These are phyloP conservation scores for Fusarium papillatum DNA, from an alignment of 2,329 filamentous ascomycete species.

Conservation along the genomic window DNA sequence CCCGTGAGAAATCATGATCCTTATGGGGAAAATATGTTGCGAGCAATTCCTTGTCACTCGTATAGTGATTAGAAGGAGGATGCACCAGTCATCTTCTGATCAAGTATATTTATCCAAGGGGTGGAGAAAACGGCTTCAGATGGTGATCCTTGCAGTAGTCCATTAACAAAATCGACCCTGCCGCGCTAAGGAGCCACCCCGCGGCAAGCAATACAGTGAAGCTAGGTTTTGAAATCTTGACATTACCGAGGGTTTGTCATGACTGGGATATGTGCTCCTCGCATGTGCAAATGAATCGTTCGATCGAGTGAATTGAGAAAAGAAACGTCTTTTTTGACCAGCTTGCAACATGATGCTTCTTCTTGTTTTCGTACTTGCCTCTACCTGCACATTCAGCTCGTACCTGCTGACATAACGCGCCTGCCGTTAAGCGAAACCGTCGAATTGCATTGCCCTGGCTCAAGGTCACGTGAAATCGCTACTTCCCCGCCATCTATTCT, in stretches of 20 bases:
- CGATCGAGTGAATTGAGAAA: not conserved
- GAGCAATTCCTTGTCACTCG: not conserved
- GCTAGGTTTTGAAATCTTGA: not conserved
- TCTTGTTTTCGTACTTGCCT: not conserved
- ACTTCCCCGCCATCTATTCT: no score
- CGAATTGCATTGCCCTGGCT: not conserved
- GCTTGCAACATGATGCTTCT: not conserved
- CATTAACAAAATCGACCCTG: not conserved
- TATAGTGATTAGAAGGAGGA: not conserved
- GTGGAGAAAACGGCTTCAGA: not conserved
- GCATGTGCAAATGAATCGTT: not conserved
- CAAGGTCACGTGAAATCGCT: conserved; percentile 35
- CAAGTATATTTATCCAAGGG: not conserved
- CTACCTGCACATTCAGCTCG: no score
- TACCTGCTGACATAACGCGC: conserved; percentile 9
- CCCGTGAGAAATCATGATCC: not conserved
- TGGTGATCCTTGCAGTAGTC: not conserved
- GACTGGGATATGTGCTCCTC: not conserved
- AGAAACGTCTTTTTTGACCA: not conserved
- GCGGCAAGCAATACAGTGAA: conserved; percentile 3
- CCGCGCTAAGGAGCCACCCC: not conserved
- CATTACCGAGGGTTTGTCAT: not conserved
- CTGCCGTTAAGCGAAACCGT: not conserved
- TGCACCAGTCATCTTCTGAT: not conserved
- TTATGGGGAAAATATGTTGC: not conserved